Evolutionary conservation across 257 asterid genomes (phyloP), one percentile per base, ranked within the genome.

Genomic region (Nicotiana benthamiana): DNA sequence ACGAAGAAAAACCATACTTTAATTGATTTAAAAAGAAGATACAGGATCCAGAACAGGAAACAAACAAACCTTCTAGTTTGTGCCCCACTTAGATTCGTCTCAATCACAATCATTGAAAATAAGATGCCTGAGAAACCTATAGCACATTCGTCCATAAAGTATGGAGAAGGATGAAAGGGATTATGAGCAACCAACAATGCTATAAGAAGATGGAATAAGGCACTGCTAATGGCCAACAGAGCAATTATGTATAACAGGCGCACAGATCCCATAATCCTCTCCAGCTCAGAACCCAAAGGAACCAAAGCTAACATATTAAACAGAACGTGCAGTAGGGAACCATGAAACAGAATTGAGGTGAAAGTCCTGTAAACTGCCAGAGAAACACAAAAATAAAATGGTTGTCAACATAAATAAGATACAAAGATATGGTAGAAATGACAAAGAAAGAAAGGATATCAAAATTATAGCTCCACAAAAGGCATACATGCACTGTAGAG

Each of bases 201-300:
- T 18, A 94, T 83, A 53, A 90, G 83, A 56, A 96, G 94, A 86
- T 96, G 97, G 81, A 94, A 80, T 80, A 96, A 60, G 72, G 95
- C 99, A 87, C 91, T 96, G 92, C 97, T 90, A 64, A 89, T 77
- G 48, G 97, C 98, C 86, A 96, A 85, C 74, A 96, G 86, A 80
- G 89, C 74, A 80, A 85, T 87, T 77, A 89, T 79, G 86, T 90
- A 92, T 81, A 89, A 79, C 89, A 92, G 83, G 82, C 97, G 95
- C 83, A 96, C 87, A 43, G 99, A 96, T 82, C 99, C 99, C 98
- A 94, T 94, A 74, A 96, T 90, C 87, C 98, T 92, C 89, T 96
- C 99, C 84, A 96, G 94, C 88, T 93, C 99, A 77, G 99, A 91
- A 72, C 99, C 99, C 93, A 96, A 87, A 72, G 99, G 98, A 75